Evolutionary conservation across 2,329 filamentous ascomycete species (phyloP), one percentile per base, ranked within the genome.

Genomic region (Fusarium stilboides): DNA sequence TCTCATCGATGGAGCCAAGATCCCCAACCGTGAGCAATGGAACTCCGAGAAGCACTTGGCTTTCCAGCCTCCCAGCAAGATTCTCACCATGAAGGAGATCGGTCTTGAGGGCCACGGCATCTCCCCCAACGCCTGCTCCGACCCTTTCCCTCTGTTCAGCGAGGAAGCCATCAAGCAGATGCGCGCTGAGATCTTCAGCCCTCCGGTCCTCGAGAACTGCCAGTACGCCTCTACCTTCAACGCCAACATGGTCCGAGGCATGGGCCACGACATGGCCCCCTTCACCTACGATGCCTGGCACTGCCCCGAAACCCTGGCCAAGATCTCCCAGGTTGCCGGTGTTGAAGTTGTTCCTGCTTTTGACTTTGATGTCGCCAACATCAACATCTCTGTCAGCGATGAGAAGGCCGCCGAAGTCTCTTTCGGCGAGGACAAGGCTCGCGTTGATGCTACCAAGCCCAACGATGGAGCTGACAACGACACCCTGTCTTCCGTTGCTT

Each of bases 121-220:
- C 26, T 92, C 90, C 5, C 84, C 85, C 2, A 81, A 89, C 45
- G 90, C 88, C 12, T 88, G 91, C 51, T 90, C 88, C 1, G 86
- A 91, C 60, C 88, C 89, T 1, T 92, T 92, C 76, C 82, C 82
- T 5, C 81, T 92, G 24, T 92, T 92, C 77, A 87, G 86, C 15
- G 73, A 82, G 22, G 88, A 90, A 53, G 89, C 89, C 5, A 83
- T 92, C 42, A 39, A 69, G 2, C 52, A 70, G 33, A 66, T 71
- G 45, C 63, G 73, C 13, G 57, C 62, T 3, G 71, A 74, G 15
- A 53, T 75, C 33, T 74, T 75, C 43, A 69, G 58, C 40, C 17
- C 49, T 10, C 68, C 70, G 33, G 71, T 78, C 5, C 59, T 79
- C 3, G 75, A 76, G 26, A 77, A 76, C 55, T 77, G 76, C 67